phyloP scores from a whole-genome alignment of 177 flowering plant species.

The Vitis hybrid region DNA sequence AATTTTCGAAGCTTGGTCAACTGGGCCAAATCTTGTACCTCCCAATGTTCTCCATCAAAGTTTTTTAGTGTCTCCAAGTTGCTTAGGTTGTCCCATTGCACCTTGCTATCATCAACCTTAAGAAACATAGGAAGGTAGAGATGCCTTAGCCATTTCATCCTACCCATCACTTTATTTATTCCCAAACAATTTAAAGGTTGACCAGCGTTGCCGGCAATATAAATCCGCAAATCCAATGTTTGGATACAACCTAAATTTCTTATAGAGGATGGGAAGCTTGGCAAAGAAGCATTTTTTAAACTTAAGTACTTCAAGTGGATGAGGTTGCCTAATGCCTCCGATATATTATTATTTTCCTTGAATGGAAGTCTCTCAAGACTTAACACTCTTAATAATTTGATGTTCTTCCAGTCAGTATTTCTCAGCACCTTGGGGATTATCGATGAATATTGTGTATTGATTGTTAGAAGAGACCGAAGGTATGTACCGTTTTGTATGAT shows the following conservation, averaged over 20 bases:
- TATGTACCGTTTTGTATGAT: not conserved
- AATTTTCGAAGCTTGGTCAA: constrained; percentile 1
- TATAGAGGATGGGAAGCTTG: constrained; percentile 12
- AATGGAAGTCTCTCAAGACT: not conserved
- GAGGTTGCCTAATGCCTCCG: constrained; percentile 10
- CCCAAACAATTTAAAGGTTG: too few species aligned
- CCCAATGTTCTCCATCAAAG: not conserved
- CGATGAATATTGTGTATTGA: not conserved
- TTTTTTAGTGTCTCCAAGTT: constrained; percentile 5
- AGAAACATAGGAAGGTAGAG: constrained; percentile 2
- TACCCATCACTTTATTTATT: constrained; percentile 9
- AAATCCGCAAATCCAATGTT: constrained; percentile 10
- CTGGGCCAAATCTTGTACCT: not conserved
- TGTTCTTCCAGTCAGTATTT: not conserved
- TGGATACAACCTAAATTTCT: constrained; percentile 5
- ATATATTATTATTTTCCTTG: not conserved
- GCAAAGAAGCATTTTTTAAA: not conserved
- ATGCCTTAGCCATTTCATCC: constrained; percentile 11
- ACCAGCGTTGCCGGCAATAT: too few species aligned
- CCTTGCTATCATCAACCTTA: not conserved
- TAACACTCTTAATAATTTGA: constrained; percentile 4
- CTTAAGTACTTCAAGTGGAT: constrained; percentile 12
- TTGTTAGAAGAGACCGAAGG: not conserved
- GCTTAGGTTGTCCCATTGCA: not conserved
- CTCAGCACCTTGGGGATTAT: not conserved